Evolutionary conservation across 768 basidiomycete genomes (phyloP).

Genomic region (Auriscalpium orientale): DNA sequence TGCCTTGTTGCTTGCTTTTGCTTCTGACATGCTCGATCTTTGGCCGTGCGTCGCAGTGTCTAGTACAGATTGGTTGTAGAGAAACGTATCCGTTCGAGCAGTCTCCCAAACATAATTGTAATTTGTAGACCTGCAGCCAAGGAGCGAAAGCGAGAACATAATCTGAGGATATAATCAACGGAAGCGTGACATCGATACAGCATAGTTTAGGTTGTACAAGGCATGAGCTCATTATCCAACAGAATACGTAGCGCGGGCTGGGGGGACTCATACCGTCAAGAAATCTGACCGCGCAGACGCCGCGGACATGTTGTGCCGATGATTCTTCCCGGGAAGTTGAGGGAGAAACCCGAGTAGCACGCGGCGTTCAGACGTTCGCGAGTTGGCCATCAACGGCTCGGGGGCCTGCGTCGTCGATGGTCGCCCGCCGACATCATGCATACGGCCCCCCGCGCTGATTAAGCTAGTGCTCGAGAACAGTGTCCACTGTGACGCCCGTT

Average conservation of each 20-base stretch:
- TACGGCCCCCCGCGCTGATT: too few relatives aligned
- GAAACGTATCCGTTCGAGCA: background rate
- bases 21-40: background rate
- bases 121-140: background rate
- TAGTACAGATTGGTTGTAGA: background rate
- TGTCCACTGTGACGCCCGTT: too few relatives aligned
- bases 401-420: too few relatives aligned
- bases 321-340: background rate
- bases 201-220: background rate
- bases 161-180: background rate
- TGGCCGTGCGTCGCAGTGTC: background rate
- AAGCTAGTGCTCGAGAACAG: too few relatives aligned
- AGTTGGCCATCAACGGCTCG: too few relatives aligned
- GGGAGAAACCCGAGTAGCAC: background rate
- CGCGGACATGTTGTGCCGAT: background rate
- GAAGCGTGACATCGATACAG: background rate
- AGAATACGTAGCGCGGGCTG: background rate
- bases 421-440: too few relatives aligned
- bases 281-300: background rate
- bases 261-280: background rate
- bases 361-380: background rate
- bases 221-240: background rate
- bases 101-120: background rate
- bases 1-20: background rate
- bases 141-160: background rate